A percentile compares a stretch with the other conserved stretches of the same genome.
phyloP scores from a whole-genome alignment of 768 basidiomycete genomes.

The Sarcomyxa edulis region DNA sequence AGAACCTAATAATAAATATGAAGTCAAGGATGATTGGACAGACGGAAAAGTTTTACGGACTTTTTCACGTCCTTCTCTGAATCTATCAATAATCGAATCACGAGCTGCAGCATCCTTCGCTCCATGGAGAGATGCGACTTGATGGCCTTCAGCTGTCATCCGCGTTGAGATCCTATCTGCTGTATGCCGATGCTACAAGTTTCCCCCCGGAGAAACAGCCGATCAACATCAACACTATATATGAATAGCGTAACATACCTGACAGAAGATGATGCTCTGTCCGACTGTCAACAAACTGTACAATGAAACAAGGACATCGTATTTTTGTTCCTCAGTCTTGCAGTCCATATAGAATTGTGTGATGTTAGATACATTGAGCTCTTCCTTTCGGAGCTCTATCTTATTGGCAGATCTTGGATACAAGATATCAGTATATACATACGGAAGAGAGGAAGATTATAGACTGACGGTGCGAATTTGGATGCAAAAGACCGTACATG shows the following conservation, averaged over 20 bases:
- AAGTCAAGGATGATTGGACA: neutral
- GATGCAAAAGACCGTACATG: conserved; percentile 87
- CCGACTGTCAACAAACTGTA: conserved; percentile 92
- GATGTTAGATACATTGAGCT: conserved; percentile 90
- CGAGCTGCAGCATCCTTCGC: conserved; percentile 88
- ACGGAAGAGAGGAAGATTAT: too few species aligned
- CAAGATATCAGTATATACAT: too few species aligned
- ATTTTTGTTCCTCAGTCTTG: conserved; percentile 86
- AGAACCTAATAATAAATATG: conserved; percentile 47
- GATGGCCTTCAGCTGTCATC: conserved; percentile 92
- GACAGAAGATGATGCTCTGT: conserved; percentile 98
- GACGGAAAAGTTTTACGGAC: conserved; percentile 31
- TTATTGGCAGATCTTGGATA: conserved; percentile 96
- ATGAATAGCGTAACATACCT: conserved; percentile 41
- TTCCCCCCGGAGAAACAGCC: neutral
- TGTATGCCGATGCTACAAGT: conserved; percentile 72
- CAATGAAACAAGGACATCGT: conserved; percentile 86
- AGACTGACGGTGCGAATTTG: conserved; percentile 91
- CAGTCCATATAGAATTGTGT: conserved; percentile 99
- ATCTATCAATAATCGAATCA: conserved; percentile 88
- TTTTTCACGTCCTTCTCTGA: conserved; percentile 95
- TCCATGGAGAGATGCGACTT: conserved; percentile 93
- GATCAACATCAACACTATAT: conserved; percentile 1
- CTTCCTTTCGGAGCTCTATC: conserved; percentile 91
- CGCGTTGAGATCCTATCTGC: conserved; percentile 89